A percentile compares a stretch with the other conserved stretches of the same genome.
Evolutionary conservation across 2,329 filamentous ascomycete species (phyloP).

Genomic region (Colletotrichum scovillei): DNA sequence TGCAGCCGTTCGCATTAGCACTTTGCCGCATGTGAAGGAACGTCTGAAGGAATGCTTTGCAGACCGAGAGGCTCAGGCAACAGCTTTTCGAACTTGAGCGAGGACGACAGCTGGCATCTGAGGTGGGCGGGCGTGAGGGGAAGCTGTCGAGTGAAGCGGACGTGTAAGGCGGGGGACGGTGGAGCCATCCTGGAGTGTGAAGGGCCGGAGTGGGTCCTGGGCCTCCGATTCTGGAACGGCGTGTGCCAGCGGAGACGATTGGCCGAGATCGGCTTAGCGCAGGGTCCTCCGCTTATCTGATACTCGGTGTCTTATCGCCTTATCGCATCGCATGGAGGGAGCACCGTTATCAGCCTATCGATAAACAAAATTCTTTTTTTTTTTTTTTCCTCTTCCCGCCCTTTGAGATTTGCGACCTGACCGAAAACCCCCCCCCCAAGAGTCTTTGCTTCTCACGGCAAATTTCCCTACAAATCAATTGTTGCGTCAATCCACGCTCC

Average conservation of each 20-base stretch:
- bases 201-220: slow-evolving; percentile 14
- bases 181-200: neutral
- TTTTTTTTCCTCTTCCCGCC: neutral
- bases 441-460: neutral
- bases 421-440: neutral
- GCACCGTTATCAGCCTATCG: slow-evolving; percentile 14
- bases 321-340: neutral
- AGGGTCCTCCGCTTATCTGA: neutral
- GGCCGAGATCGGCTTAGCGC: slow-evolving; percentile 15
- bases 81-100: neutral
- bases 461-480: neutral
- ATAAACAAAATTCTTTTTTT: slow-evolving; percentile 25
- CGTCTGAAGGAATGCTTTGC: neutral
- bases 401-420: neutral
- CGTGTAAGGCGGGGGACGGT: slow-evolving; percentile 7
- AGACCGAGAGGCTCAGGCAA: neutral
- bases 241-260: neutral
- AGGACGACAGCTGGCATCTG: slow-evolving; percentile 19
- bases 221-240: slow-evolving; percentile 15
- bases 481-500: neutral
- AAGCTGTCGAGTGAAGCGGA: neutral
- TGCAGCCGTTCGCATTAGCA: slow-evolving; percentile 1
- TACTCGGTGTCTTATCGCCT: neutral
- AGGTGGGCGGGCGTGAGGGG: neutral
- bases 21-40: neutral